Conservation (phyloP, 139 green algal species). For the Tetradesmus obliquus region DNA sequence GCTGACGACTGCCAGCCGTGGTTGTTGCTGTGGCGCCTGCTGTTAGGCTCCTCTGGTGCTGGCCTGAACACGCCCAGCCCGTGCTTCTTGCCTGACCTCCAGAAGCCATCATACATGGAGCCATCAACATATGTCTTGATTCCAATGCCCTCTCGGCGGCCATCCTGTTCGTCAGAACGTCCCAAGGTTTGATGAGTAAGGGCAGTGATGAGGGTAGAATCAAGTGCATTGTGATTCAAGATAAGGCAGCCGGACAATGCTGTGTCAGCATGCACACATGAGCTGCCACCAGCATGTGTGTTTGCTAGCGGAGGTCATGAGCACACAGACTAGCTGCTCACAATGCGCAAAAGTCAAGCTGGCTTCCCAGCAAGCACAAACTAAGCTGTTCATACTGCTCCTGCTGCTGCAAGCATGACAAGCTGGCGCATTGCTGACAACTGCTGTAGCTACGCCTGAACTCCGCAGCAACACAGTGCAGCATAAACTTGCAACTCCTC, state of each 20-base stretch:
- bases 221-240: not conserved
- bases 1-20: conserved; percentile 31
- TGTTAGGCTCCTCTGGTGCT: conserved; percentile 35
- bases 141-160: conserved; percentile 81
- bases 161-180: conserved; percentile 54
- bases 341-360: too few species aligned
- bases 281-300: too few species aligned
- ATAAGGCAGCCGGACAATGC: too few species aligned
- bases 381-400: too few species aligned
- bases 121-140: conserved; percentile 90
- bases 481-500: not conserved
- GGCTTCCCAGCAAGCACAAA: too few species aligned
- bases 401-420: not conserved
- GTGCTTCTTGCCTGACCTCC: conserved; percentile 85
- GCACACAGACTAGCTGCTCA: too few species aligned
- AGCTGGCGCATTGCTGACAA: not conserved
- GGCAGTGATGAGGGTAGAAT: not conserved
- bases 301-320: too few species aligned
- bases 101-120: conserved; percentile 89
- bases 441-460: not conserved
- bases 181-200: not conserved
- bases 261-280: too few species aligned
- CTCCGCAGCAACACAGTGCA: too few species aligned
- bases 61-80: conserved; percentile 82
- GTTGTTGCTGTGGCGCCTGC: conserved; percentile 35